Base-by-base conservation (phyloP, 2,329 filamentous ascomycete genomes). In the Hypoxylon sp. region DNA sequence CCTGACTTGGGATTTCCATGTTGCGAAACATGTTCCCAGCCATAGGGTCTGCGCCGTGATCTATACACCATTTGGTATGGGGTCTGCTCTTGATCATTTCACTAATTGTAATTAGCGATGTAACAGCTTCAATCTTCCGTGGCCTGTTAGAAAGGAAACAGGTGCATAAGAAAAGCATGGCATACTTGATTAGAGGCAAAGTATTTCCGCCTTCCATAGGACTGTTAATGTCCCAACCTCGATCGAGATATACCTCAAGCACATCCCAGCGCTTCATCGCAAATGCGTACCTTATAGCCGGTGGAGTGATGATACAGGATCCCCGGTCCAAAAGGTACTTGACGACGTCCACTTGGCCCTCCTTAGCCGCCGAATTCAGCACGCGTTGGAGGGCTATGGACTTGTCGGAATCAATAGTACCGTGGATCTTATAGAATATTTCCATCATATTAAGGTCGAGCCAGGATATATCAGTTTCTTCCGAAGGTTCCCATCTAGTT, bases 191-290 rank as follows among this genome's bases (percentile, higher is more conserved):
- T 24, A 53, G n/a, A 39, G 50, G 50, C 5, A 53, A 9, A 37
- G 50, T 53, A 3, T 53, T 53, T 39, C 50, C 50, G 13, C 50
- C 50, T 22, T 53, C 50, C 33, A 53, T 24, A 5, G 50, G 33
- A 6, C 50, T 35, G n/a, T 53, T 53, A 11, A 53, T 53, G 24
- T 53, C 33, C 50, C 50, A 53, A 17, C 50, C 50, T 17, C 31
- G 50, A 31, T 53, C 50, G 19, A 53, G 29, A 17, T 53, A 53
- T 35, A 33, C 17, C 29, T 53, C 31, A 6, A 37, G n/a, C 10
- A 53, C 31, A 24, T 53, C 17, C 50, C 50, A 53, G 50, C 17
- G 14, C 29, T 35, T 24, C 31, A 22, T 53, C 9, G 2, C 14
- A 14, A 35, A 35, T 14, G 50, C 50, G 1, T 10, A 37, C 31